phyloP scores from a whole-genome alignment of 2,329 filamentous ascomycete species.

The Alternaria brassicicola region DNA sequence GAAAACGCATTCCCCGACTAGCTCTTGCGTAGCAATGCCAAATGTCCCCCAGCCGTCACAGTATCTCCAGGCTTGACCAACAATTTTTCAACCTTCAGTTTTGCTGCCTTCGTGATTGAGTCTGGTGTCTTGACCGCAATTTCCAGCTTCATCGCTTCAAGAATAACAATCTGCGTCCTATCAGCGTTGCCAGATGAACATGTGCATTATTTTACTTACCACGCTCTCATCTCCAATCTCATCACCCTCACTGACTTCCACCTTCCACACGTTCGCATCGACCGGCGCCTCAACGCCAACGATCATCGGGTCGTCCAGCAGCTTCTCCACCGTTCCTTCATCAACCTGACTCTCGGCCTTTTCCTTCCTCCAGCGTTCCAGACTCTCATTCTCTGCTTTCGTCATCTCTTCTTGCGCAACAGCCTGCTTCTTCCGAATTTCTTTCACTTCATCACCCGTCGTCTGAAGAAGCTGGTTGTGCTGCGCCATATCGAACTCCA shows the following conservation, averaged over 20 bases:
- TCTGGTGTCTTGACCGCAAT: conserved; percentile 53
- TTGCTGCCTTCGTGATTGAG: conserved; percentile 13
- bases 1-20: not conserved
- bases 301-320: conserved; percentile 54
- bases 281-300: conserved; percentile 51
- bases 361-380: conserved; percentile 52
- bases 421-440: conserved; percentile 55
- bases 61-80: conserved; percentile 52
- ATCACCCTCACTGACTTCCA: conserved; percentile 49
- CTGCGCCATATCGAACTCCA: conserved; percentile 61
- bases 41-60: conserved; percentile 45
- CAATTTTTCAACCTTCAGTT: conserved; percentile 49
- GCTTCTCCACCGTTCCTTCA: conserved; percentile 55
- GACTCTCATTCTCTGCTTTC: conserved; percentile 55
- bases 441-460: conserved; percentile 56
- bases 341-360: conserved; percentile 54
- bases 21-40: conserved; percentile 33
- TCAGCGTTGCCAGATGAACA: conserved; percentile 3
- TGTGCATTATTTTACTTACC: conserved; percentile 18
- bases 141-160: conserved; percentile 57
- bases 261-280: conserved; percentile 56
- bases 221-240: conserved; percentile 42
- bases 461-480: conserved; percentile 58
- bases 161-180: conserved; percentile 44
- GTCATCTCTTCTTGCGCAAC: conserved; percentile 57